These are phyloP conservation scores for Rhizopus microsporus DNA, from an alignment of 371 early-diverging fungal species.

Conservation along the genomic window DNA sequence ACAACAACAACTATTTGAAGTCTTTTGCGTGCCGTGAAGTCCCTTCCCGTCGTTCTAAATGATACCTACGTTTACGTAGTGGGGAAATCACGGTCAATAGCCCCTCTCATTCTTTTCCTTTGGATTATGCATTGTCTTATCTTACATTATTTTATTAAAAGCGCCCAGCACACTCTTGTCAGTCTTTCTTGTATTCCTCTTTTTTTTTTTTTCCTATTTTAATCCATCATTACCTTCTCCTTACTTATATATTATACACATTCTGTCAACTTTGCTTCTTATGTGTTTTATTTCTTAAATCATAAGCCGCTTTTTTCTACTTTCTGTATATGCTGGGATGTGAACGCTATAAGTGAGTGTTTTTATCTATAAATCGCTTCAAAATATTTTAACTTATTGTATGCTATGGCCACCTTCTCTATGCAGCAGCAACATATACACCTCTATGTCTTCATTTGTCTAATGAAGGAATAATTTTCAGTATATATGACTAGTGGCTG, in stretches of 20 bases:
- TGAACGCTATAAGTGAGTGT: conserved; percentile 7
- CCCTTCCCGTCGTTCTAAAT: conserved; percentile 17
- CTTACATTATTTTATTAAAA: not conserved
- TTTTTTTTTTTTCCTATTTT: conserved; percentile 7
- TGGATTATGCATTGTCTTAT: too few species aligned
- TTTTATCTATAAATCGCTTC: not conserved
- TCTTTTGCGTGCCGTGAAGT: conserved; percentile 17
- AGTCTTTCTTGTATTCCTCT: conserved; percentile 9
- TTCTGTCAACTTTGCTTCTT: conserved; percentile 13
- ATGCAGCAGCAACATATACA: too few species aligned
- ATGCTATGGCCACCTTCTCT: too few species aligned
- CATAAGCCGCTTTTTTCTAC: conserved; percentile 6
- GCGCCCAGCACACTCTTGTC: conserved; percentile 12
- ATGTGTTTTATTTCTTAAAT: conserved; percentile 13
- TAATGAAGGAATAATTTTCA: too few species aligned
- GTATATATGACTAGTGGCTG: too few species aligned
- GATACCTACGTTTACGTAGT: conserved; percentile 17
- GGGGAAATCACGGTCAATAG: too few species aligned
- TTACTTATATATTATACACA: conserved; percentile 13
- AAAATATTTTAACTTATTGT: too few species aligned
- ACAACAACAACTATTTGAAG: conserved; percentile 16
- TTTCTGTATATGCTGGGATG: conserved; percentile 10
- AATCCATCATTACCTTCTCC: conserved; percentile 11
- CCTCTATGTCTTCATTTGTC: too few species aligned
- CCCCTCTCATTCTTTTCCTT: too few species aligned